phyloP scores from a whole-genome alignment of 352 stramenopile species.

The Phytophthora hybrid region DNA sequence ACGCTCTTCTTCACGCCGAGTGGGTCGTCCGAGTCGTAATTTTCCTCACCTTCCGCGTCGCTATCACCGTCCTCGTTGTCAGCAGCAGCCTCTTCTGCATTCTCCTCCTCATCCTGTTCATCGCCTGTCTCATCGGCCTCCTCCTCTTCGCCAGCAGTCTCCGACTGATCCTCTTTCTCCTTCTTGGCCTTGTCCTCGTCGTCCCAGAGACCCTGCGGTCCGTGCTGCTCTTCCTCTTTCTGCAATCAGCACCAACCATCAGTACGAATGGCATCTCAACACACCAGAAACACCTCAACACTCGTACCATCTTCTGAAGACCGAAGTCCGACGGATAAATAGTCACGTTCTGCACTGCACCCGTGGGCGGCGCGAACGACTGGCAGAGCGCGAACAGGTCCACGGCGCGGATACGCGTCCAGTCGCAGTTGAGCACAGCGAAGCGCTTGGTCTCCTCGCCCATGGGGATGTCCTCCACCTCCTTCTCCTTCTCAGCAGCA shows the following conservation, averaged over 20 bases:
- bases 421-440: slow-evolving; percentile 97
- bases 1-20: slow-evolving; percentile 75
- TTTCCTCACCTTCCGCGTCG: slow-evolving; percentile 49
- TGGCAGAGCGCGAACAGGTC: slow-evolving; percentile 96
- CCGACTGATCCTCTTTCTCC: slow-evolving; percentile 33
- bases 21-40: slow-evolving; percentile 77
- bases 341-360: slow-evolving; percentile 91
- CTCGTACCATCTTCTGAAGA: slow-evolving; percentile 91
- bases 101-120: slow-evolving; percentile 39
- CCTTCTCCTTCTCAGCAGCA: slow-evolving; percentile 47
- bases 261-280: slow-evolving; percentile 1
- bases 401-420: slow-evolving; percentile 94
- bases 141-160: slow-evolving; percentile 23
- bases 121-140: slow-evolving; percentile 15
- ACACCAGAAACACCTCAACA: neutral
- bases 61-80: slow-evolving; percentile 42
- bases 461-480: slow-evolving; percentile 83
- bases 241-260: slow-evolving; percentile 28
- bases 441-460: slow-evolving; percentile 91
- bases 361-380: slow-evolving; percentile 93
- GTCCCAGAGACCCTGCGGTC: slow-evolving; percentile 70
- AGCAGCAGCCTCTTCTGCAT: slow-evolving; percentile 22
- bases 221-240: slow-evolving; percentile 85
- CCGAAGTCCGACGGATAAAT: slow-evolving; percentile 98
- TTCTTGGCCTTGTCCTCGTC: slow-evolving; percentile 51